These are phyloP conservation scores for Balamuthia mandrillaris DNA, from an alignment of 208 protist genomes.

Conservation along the genomic window DNA sequence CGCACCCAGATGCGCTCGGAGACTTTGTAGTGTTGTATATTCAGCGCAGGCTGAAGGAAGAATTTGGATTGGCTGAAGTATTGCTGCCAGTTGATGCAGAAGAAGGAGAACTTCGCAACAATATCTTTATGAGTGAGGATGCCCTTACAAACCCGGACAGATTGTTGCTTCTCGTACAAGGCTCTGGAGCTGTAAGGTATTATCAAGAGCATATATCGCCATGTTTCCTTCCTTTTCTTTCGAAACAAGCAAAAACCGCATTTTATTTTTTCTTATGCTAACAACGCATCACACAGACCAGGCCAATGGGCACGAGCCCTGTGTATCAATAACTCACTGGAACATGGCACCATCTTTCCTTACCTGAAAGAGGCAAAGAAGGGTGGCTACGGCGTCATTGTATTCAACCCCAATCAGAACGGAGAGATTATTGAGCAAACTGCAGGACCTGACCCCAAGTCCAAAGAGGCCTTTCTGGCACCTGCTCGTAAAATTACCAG, in stretches of 20 bases:
- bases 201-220: not conserved
- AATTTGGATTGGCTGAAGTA: not conserved
- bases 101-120: constrained; percentile 5
- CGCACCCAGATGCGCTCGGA: constrained; percentile 16
- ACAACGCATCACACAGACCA: not conserved
- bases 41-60: not conserved
- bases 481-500: not conserved
- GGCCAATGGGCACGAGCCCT: constrained; percentile 56
- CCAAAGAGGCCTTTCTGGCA: not conserved
- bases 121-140: constrained; percentile 6
- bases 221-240: not conserved
- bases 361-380: constrained; percentile 24
- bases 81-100: not conserved
- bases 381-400: constrained; percentile 19
- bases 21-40: constrained; percentile 34
- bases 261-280: too few relatives aligned
- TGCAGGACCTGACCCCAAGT: not conserved
- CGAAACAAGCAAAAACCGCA: too few relatives aligned
- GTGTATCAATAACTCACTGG: constrained; percentile 52
- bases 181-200: constrained; percentile 40
- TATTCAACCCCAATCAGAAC: constrained; percentile 55
- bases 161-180: constrained; percentile 48
- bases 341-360: constrained; percentile 42
- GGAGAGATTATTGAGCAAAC: not conserved
- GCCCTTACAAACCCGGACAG: not conserved